Conservation (phyloP, 1,139 yeast species). For the Zhuliangozyma parablackwelliae region DNA sequence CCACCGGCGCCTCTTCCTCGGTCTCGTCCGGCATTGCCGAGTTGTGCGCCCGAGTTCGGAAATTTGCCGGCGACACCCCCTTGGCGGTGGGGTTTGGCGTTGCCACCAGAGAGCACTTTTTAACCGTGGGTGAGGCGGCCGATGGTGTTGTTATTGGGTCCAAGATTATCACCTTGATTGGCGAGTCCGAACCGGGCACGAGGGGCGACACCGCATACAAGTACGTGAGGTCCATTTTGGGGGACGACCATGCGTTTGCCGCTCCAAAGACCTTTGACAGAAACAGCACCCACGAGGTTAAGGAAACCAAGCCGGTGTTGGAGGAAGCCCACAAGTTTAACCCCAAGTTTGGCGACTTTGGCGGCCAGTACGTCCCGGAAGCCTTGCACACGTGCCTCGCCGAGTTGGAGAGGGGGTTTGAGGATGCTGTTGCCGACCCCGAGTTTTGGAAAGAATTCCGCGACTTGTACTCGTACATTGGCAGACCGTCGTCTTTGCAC, state of each 20-base stretch:
- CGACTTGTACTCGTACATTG: conserved; percentile 78
- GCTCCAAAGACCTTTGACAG: conserved; percentile 28
- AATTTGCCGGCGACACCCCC: conserved; percentile 71
- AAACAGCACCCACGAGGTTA: conserved; percentile 15
- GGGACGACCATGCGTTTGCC: conserved; percentile 46
- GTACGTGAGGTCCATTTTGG: conserved; percentile 67
- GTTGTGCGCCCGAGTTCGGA: conserved; percentile 71
- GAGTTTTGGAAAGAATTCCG: conserved; percentile 89
- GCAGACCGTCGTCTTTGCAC: conserved; percentile 93
- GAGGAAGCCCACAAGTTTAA: conserved; percentile 56
- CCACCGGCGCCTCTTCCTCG: conserved; percentile 80
- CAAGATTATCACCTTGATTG: conserved; percentile 67
- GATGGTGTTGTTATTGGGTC: conserved; percentile 97
- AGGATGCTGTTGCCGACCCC: conserved; percentile 82
- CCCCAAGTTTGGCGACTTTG: conserved; percentile 87
- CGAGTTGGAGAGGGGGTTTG: conserved; percentile 85
- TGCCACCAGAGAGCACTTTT: conserved; percentile 85
- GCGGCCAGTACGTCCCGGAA: conserved; percentile 99
- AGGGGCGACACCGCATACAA: conserved; percentile 59
- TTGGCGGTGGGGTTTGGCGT: conserved; percentile 98
- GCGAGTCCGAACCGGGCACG: conserved; percentile 57
- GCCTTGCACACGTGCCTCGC: conserved; percentile 86
- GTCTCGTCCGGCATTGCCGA: conserved; percentile 64
- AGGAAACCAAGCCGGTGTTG: conserved; percentile 36
- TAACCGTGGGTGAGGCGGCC: conserved; percentile 71